A percentile compares a stretch with the other conserved stretches of the same genome.
These are phyloP conservation scores for Epichloe bromicola DNA, from an alignment of 2,329 filamentous ascomycete genomes.

Conservation along the genomic window DNA sequence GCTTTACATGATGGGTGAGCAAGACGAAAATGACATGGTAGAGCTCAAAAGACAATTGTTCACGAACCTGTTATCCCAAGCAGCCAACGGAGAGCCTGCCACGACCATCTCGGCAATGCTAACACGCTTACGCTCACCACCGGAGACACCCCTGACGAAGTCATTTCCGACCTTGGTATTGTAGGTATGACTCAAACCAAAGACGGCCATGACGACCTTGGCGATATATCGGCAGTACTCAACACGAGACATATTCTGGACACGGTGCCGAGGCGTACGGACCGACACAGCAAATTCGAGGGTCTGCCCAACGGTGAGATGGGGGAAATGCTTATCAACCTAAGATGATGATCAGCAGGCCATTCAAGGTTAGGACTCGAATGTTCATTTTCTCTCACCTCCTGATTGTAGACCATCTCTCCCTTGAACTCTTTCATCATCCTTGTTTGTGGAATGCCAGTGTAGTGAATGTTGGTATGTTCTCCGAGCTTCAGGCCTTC, in stretches of 20 bases:
- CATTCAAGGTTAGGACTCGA: background rate
- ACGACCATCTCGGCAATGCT: constrained; percentile 69
- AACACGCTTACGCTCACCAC: constrained; percentile 66
- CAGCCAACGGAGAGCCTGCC: constrained; percentile 39
- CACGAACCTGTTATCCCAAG: constrained; percentile 54
- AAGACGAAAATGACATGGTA: background rate
- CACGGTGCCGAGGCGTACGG: constrained; percentile 51
- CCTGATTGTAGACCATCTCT: constrained; percentile 62
- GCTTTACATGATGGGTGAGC: constrained; percentile 11
- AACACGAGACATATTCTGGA: constrained; percentile 46
- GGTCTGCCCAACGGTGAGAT: constrained; percentile 64
- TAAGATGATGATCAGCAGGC: constrained; percentile 14
- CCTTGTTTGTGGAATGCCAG: constrained; percentile 39
- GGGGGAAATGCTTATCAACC: constrained; percentile 60
- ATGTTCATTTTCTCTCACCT: constrained; percentile 26
- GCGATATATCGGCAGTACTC: constrained; percentile 51
- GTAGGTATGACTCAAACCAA: constrained; percentile 59
- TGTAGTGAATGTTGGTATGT: constrained; percentile 44
- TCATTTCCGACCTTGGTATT: constrained; percentile 66
- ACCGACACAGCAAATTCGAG: constrained; percentile 59
- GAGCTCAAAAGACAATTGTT: background rate
- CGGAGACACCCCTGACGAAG: constrained; percentile 57
- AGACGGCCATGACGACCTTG: constrained; percentile 55
- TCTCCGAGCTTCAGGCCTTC: constrained; percentile 42
- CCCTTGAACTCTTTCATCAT: constrained; percentile 50